phyloP scores from a whole-genome alignment of 331 rosid species.

The Acacia pycnantha region DNA sequence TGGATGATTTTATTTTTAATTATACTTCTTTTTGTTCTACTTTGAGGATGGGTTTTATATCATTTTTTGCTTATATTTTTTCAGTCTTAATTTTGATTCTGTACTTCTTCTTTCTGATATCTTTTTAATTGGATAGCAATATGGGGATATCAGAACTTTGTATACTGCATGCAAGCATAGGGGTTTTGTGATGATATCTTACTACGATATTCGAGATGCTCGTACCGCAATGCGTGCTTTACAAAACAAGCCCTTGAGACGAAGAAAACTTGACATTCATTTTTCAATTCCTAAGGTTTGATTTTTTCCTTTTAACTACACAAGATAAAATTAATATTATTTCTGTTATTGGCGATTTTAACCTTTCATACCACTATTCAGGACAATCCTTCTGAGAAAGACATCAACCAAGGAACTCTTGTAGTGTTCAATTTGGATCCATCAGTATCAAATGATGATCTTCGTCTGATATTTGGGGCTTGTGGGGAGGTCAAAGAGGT shows the following conservation, averaged over 20 bases:
- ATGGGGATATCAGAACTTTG: slow-evolving; percentile 72
- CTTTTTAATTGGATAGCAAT: slow-evolving; percentile 47
- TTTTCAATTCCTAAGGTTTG: slow-evolving; percentile 83
- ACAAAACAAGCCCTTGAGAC: slow-evolving; percentile 73
- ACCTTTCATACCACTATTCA: slow-evolving; percentile 29
- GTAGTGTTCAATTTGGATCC: slow-evolving; percentile 81
- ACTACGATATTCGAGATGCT: slow-evolving; percentile 75
- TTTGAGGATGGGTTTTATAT: neutral
- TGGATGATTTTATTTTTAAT: neutral
- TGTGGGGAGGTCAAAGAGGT: slow-evolving; percentile 86
- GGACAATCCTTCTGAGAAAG: slow-evolving; percentile 82
- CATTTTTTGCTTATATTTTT: neutral
- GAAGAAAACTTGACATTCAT: slow-evolving; percentile 81
- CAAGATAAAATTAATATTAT: neutral
- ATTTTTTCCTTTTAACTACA: neutral
- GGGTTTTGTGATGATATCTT: slow-evolving; percentile 82
- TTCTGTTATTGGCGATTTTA: neutral
- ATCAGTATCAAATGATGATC: slow-evolving; percentile 73
- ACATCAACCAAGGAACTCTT: slow-evolving; percentile 78
- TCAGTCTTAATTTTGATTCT: slow-evolving; percentile 22
- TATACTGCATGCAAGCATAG: slow-evolving; percentile 83
- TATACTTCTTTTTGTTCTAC: neutral
- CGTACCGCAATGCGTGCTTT: slow-evolving; percentile 78
- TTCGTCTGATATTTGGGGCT: slow-evolving; percentile 72
- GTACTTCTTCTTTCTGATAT: neutral